Base-by-base conservation (phyloP, 2,329 filamentous ascomycete species). In the Ophidiomyces ophidiicola region DNA sequence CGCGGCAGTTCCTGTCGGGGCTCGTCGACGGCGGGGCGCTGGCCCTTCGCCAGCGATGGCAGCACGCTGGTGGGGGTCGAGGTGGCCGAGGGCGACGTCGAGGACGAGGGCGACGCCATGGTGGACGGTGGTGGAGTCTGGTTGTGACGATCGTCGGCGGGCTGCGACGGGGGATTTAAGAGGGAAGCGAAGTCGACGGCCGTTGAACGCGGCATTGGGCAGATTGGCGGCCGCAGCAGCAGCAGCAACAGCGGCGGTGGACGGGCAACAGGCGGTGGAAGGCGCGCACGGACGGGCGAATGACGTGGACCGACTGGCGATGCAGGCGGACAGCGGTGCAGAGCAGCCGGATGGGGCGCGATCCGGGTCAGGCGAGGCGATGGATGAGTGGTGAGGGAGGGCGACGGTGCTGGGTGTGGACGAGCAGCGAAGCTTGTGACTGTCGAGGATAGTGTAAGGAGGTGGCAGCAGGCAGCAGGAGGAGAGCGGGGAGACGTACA, bases 1-100 rank as follows among this genome's bases (percentile, higher is more conserved):
- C 90, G 80, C 44, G 90, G 90, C 39, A 96, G 75, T 63, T 96
- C 88, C 69, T 71, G 84, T 63, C 63, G 74, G 20, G 41, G 42
- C 15, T 44, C 29, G 51, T 47, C 67, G 74, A 33, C 78, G 56
- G 58, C 51, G 2, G 29, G 11, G 8, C 37, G 37, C 15, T 39
- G 37, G 42, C 61, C 61, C 46, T 61, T 61, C 48, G 64, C 58
- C 35, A 66, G 53, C 15, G 63, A 61, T 31, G 65, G 64, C 43
- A 67, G 46, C 25, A 20, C 11, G 21, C 14, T 36, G 19, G 31
- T 21, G 58, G 33, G 36, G 25, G 42, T 28, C 11, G 64, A 60
- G 25, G 64, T 54, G 63, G 67, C 67, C 45, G 54, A 50, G 20
- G 50, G 53, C 3, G 54, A 52, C 14, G 57, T 49, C 14, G 46